Evolutionary conservation across 805 yeast species (phyloP), one percentile per base, ranked within the genome.

Genomic region (Teunomyces cretensis): DNA sequence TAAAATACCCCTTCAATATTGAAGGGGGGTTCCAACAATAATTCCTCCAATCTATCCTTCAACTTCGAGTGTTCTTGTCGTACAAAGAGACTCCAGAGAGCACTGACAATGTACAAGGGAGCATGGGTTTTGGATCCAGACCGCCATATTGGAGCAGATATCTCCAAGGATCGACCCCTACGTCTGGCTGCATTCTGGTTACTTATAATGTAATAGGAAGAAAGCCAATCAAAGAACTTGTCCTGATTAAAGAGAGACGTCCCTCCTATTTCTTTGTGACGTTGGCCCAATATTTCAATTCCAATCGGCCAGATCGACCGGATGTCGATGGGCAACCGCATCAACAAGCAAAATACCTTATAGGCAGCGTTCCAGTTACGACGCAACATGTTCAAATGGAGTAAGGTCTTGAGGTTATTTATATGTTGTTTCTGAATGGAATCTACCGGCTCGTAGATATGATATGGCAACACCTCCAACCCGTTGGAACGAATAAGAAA

Each of bases 281-380:
- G 46, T 40, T 50, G 52, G 40, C 46, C 41, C n/a, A 84, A 55
- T 4, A 84, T 78, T 47, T 80, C 83, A 4, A 80, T 60, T 0
- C 86, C 90, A 0, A 83, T 30, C 0, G 85, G 78, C 91, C 91
- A 86, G 9, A 84, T 56, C 2, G 75, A 62, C 43, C 81, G 65
- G 5, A 83, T 57, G 56, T 85, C 88, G 9, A 79, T 70, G 1
- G 76, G 76, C 1, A 77, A 52, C 42, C 84, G 59, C 2, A 81
- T 57, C 16, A 86, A 57, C 1, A 79, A 43, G 8, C 79, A 59
- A 51, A 81, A 80, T 6, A 80, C 62, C 43, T 71, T 71, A 53
- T 79, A 81, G 0, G 87, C 86, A 12, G 68, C 37, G 5, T 58
- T 53, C 89, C 89, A 86, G 7, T 81, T 72, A 26, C 66, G 56